Base-by-base conservation (phyloP, 257 asterid genomes). In the Thymus mandschuricus region DNA sequence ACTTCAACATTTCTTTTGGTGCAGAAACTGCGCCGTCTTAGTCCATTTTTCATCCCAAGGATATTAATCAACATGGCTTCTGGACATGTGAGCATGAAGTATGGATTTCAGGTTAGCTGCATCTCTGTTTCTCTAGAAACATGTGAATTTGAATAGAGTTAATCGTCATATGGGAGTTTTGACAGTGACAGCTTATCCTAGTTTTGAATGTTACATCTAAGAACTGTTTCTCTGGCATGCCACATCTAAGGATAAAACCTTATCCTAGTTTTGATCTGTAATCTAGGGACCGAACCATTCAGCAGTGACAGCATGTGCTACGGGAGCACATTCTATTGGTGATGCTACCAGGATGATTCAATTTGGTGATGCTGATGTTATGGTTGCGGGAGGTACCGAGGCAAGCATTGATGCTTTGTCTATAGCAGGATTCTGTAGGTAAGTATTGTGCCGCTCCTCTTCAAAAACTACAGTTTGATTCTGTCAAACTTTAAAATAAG, bases 241-340 rank as follows among this genome's bases (percentile, higher is more conserved):
- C 21, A 21, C 21, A 21, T 21, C 21, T 21, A 21, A 21, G 21
- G 21, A 21, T 21, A 21, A 21, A 21, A 21, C 21, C 21, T 21
- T 79, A 75, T 81, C 64, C 76, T 76, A 81, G 84, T 84, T 65
- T 77, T 89, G 78, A 76, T 80, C 80, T 84, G 79, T 92, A 90
- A 85, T 92, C 83, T 78, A 93, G 97, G 99, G 99, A 77, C 99
- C 98, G 78, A 94, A 94, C 77, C 99, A 91, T 89, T 96, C 99
- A 74, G 93, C 99, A 83, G 98, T 91, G 77, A 94, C 98, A 81
- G 99, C 99, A 71, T 91, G 99, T 84, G 99, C 99, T 49, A 91
- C 99, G 44, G 99, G 98, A 77, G 95, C 99, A 43, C 98, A 94
- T 82, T 94, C 90, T 41, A 84, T 94, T 60, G 99, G 99, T 72